These are phyloP conservation scores for Cicer arietinum DNA, from an alignment of 306 rosid species.

Conservation along the genomic window DNA sequence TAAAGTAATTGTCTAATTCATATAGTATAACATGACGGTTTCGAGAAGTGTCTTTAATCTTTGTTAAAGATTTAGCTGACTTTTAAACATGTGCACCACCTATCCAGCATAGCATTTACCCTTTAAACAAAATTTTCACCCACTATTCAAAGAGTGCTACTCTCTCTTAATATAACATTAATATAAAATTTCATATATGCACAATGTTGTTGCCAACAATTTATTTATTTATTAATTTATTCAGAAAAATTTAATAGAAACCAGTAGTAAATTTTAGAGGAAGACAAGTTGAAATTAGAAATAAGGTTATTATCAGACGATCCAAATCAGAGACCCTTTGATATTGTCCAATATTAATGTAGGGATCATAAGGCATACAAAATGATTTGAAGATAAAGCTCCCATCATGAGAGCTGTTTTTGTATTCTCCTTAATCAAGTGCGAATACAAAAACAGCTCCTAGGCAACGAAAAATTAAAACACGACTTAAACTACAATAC, in stretches of 20 bases:
- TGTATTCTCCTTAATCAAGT: slow-evolving; percentile 22
- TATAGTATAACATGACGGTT: no score
- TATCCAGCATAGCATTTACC: no score
- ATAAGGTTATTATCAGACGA: not conserved
- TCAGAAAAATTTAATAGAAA: not conserved
- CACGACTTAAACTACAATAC: slow-evolving; percentile 42
- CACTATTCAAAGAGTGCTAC: no score
- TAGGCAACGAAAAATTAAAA: slow-evolving; percentile 46
- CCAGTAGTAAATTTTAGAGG: not conserved
- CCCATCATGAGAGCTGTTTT: slow-evolving; percentile 32
- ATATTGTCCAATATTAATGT: not conserved
- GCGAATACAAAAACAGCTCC: slow-evolving; percentile 43
- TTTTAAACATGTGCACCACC: no score
- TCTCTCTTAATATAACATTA: no score
- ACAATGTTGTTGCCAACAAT: no score
- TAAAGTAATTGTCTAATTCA: no score
- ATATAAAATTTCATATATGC: no score
- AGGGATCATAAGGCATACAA: slow-evolving; percentile 15
- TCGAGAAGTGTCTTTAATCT: no score
- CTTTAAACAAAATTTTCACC: no score
- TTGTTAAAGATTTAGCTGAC: no score
- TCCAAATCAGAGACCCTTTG: not conserved
- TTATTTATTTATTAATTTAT: no score
- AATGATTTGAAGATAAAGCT: slow-evolving; percentile 26
- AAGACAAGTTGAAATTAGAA: not conserved